Evolutionary conservation across 1,139 yeast genomes (phyloP).

Genomic region (Meyerozyma sp.): DNA sequence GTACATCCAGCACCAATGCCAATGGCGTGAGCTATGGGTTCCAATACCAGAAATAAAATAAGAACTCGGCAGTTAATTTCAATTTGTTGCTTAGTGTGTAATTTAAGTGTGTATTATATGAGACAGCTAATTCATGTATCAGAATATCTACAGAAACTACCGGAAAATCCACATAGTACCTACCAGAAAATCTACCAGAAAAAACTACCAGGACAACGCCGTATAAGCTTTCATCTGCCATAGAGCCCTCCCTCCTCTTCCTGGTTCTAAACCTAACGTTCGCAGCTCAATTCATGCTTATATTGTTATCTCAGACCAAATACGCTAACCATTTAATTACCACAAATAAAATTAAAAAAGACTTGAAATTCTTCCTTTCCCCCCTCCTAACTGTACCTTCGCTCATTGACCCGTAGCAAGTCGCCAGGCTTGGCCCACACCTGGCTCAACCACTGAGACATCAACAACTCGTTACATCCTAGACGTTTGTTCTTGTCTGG

Average conservation of each 20-base stretch:
- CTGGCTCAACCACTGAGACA: constrained; percentile 36
- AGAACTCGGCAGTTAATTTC: constrained; percentile 1
- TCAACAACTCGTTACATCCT: constrained; percentile 6
- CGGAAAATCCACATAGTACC: too few species aligned
- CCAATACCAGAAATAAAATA: constrained; percentile 5
- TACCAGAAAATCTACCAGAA: too few species aligned
- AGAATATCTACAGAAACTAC: too few species aligned
- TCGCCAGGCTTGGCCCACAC: constrained; percentile 41
- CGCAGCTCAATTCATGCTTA: too few species aligned
- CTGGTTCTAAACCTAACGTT: too few species aligned
- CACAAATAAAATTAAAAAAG: too few species aligned
- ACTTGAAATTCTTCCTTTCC: background rate
- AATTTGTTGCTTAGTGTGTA: constrained; percentile 1
- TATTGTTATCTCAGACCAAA: too few species aligned
- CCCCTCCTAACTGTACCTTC: background rate
- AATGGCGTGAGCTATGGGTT: constrained; percentile 5
- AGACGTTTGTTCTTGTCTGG: constrained; percentile 7
- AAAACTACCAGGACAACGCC: too few species aligned
- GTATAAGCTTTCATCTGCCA: too few species aligned
- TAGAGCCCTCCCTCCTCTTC: too few species aligned
- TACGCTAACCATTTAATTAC: too few species aligned
- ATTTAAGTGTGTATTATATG: constrained; percentile 6
- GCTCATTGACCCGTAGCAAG: constrained; percentile 15
- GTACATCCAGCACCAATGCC: background rate
- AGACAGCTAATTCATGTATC: background rate